Base-by-base conservation (phyloP, 306 rosid genomes). In the Malus sylvestris region DNA sequence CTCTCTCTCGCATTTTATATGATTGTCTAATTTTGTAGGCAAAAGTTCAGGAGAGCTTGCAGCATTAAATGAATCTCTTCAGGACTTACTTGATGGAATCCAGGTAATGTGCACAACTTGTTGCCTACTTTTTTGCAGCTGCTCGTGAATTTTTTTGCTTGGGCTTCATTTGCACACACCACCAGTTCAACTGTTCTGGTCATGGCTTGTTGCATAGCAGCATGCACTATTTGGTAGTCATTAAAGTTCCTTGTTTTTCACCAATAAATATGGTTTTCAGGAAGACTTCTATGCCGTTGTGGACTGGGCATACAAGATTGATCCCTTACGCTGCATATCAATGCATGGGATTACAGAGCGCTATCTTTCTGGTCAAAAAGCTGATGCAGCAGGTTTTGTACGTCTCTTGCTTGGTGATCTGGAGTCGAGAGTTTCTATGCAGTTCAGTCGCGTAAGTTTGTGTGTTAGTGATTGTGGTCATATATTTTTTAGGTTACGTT, bases 331-430 rank as follows among this genome's bases (percentile, higher is more conserved):
- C 77, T 88, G 99, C 87, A 95, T 95, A 88, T 95, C 99, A 61
- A 92, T 95, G 97, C 96, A 95, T 85, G 99, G 99, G 76, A 87
- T 84, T 75, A 95, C 99, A 29, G 97, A 95, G 86, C 92, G 91
- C 68, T 92, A 89, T 91, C 97, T 95, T 68, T 90, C 97, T 55
- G 80, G 97, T 82, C 97, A 88, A 82, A 92, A 92, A 87, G 93
- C 90, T 70, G 97, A 92, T 82, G 97, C 97, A 68, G 97, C 99
- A 59, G 96, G 97, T 78, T 90, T 89, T 87, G 99, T 95, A 57
- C 91, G 92, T 72, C 84, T 90, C 80, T 74, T 95, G 89, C 97
- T 95, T 71, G 97, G 88, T 68, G 97, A 92, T 78, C 78, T 95
- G 52, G 99, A 92, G 85, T 82, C 91, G 14, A 89, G 93, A 74